phyloP scores from a whole-genome alignment of 2,329 filamentous ascomycete species.

The Elsinoe australis region DNA sequence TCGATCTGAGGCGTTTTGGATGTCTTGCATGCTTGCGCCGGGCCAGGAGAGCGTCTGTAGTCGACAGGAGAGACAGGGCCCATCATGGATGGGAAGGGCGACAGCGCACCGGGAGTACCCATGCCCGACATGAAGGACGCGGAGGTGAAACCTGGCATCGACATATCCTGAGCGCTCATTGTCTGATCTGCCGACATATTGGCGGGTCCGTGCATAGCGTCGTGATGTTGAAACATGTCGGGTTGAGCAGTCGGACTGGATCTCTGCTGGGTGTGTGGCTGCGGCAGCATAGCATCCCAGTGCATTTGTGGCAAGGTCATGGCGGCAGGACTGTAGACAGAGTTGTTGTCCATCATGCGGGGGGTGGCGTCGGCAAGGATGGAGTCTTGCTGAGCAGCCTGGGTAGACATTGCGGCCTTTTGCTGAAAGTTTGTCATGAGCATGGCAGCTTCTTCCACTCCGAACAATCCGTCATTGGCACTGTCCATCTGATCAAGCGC shows the following conservation, averaged over 20 bases:
- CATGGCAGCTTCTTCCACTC: conserved; percentile 96
- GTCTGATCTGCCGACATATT: conserved; percentile 46
- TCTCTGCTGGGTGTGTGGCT: conserved; percentile 61
- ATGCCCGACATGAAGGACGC: conserved; percentile 61
- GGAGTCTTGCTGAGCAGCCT: conserved; percentile 54
- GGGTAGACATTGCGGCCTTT: conserved; percentile 69
- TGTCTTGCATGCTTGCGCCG: conserved; percentile 55
- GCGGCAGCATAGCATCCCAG: conserved; percentile 82
- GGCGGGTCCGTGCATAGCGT: background rate
- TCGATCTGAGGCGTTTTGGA: conserved; percentile 71
- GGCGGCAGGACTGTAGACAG: conserved; percentile 63
- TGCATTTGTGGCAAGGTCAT: conserved; percentile 79
- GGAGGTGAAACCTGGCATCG: conserved; percentile 52
- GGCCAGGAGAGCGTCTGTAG: conserved; percentile 62
- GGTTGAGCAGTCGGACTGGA: conserved; percentile 23
- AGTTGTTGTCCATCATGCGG: conserved; percentile 67
- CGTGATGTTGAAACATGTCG: conserved; percentile 21
- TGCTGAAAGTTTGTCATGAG: conserved; percentile 97
- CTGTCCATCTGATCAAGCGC: conserved; percentile 89
- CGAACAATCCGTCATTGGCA: conserved; percentile 82
- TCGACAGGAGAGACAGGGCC: conserved; percentile 62
- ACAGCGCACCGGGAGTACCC: conserved; percentile 64
- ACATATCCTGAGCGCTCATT: conserved; percentile 29
- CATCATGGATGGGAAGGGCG: conserved; percentile 62
- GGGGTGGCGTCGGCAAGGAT: conserved; percentile 65